A percentile compares a stretch with the other conserved stretches of the same genome.
phyloP scores from a whole-genome alignment of 129 eudicot genomes.

The Flaveria sonorensis region DNA sequence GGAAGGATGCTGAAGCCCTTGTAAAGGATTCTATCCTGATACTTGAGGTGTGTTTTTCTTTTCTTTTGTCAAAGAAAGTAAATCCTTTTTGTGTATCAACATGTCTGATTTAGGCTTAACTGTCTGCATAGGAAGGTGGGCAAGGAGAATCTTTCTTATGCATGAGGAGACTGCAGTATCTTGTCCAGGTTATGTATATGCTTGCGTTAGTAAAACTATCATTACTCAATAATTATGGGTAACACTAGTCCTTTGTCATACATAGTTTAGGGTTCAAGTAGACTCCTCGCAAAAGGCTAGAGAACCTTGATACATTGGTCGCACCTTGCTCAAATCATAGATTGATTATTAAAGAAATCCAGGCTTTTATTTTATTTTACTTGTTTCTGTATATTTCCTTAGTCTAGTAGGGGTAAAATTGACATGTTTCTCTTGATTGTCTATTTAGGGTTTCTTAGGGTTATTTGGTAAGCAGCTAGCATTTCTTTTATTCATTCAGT shows the following conservation, averaged over 20 bases:
- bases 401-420: neutral
- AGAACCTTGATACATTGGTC: neutral
- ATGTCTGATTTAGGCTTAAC: conserved; percentile 23
- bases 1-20: conserved; percentile 66
- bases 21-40: conserved; percentile 67
- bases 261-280: neutral
- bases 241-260: conserved; percentile 1
- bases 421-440: neutral
- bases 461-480: conserved; percentile 7
- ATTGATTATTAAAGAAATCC: neutral
- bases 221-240: neutral
- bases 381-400: neutral
- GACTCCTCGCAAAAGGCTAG: neutral
- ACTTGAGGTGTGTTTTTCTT: conserved; percentile 60
- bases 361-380: neutral
- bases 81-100: neutral
- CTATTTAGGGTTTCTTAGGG: conserved; percentile 1
- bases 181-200: conserved; percentile 66
- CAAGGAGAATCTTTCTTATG: conserved; percentile 77
- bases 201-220: conserved; percentile 15
- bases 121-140: conserved; percentile 66
- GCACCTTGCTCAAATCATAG: neutral
- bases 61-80: neutral
- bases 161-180: conserved; percentile 71
- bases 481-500: conserved; percentile 1